These are phyloP conservation scores for Panicum miliaceum DNA, from an alignment of 176 grass and related monocot species.

Conservation along the genomic window DNA sequence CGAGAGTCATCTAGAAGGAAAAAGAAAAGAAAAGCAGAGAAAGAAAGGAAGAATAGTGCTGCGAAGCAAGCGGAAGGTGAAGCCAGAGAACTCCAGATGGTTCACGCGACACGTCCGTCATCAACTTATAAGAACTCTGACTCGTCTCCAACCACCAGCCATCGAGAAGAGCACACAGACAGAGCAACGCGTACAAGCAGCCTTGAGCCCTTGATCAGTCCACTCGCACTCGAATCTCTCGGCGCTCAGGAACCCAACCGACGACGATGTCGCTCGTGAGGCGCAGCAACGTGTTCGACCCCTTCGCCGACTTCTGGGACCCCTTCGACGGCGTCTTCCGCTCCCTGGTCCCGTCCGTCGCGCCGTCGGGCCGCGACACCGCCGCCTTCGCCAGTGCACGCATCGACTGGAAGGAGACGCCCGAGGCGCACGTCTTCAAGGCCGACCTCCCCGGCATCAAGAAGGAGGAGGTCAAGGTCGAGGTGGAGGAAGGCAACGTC, in stretches of 20 bases:
- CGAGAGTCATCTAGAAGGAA: background rate
- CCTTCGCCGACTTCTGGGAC: constrained; percentile 57
- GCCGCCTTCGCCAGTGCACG: constrained; percentile 32
- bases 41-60: background rate
- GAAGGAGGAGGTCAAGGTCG: constrained; percentile 66
- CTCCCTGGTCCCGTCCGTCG: constrained; percentile 24
- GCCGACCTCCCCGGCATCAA: constrained; percentile 57
- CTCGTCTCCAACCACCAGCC: background rate
- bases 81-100: background rate
- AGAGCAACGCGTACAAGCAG: background rate
- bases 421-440: constrained; percentile 62
- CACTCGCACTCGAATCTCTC: background rate
- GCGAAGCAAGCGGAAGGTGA: too few species aligned
- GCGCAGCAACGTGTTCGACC: constrained; percentile 57
- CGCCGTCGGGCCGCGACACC: background rate
- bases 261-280: constrained; percentile 44
- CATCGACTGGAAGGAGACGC: constrained; percentile 60
- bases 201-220: background rate
- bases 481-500: constrained; percentile 57
- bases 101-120: background rate
- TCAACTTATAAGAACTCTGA: constrained; percentile 34
- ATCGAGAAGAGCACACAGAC: background rate
- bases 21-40: background rate
- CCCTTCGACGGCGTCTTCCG: constrained; percentile 45
- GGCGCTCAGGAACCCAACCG: too few species aligned